Percentiles rank a stretch among this genome's conserved stretches.
These are phyloP conservation scores for Sedum album DNA, from an alignment of 164 flowering plant species.

Conservation along the genomic window DNA sequence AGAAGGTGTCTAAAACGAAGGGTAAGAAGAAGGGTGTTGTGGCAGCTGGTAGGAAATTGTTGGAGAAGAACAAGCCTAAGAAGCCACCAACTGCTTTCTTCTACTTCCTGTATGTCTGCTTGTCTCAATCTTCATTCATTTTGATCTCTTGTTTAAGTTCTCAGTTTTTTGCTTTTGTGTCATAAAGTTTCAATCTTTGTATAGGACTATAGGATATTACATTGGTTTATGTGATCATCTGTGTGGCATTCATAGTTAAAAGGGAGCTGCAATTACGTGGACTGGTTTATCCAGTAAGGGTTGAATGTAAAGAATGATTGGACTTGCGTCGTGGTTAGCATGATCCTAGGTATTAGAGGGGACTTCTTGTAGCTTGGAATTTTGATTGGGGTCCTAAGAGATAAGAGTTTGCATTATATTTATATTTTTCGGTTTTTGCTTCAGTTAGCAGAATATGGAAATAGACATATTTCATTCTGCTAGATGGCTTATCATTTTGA, in stretches of 20 bases:
- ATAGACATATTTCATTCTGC: background rate
- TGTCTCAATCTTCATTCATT: background rate
- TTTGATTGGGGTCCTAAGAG: background rate
- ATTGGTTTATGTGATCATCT: background rate
- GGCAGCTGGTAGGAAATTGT: conserved; percentile 10
- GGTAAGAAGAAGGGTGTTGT: conserved; percentile 21
- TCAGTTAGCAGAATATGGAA: background rate
- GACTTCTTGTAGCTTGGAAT: background rate
- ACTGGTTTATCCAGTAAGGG: no score
- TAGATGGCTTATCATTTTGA: background rate
- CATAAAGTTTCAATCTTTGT: background rate
- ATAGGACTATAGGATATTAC: no score
- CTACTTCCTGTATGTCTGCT: conserved; percentile 56
- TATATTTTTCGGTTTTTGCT: background rate
- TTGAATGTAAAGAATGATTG: background rate
- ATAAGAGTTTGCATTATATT: background rate
- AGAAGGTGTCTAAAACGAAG: conserved; percentile 13
- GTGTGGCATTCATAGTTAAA: background rate
- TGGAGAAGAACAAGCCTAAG: conserved; percentile 65
- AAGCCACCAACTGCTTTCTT: conserved; percentile 94
- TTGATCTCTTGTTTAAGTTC: background rate
- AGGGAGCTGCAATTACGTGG: background rate
- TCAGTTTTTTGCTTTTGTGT: background rate
- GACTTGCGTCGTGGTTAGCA: background rate
- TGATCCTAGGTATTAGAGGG: background rate